Evolutionary conservation across 306 rosid species (phyloP).

Genomic region (Echinosophora koreensis): DNA sequence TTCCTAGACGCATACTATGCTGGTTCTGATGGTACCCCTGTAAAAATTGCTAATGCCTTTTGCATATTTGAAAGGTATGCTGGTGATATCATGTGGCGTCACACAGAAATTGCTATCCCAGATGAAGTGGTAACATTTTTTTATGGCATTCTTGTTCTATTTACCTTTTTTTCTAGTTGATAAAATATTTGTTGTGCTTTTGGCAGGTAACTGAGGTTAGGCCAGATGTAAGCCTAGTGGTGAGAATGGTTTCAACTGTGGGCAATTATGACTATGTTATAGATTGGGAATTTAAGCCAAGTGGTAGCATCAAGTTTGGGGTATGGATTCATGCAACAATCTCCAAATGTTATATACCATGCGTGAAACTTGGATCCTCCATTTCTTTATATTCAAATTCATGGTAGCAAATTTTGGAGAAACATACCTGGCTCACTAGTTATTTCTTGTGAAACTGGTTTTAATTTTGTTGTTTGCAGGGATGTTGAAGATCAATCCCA

Average conservation of each 20-base stretch:
- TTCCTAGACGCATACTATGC: slow-evolving; percentile 63
- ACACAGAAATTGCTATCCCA: slow-evolving; percentile 54
- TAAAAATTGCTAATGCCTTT: slow-evolving; percentile 56
- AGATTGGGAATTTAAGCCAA: slow-evolving; percentile 73
- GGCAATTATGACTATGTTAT: slow-evolving; percentile 67
- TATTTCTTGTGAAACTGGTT: background rate
- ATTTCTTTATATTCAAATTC: slow-evolving; percentile 2
- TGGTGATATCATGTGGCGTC: slow-evolving; percentile 77
- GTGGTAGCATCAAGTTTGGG: slow-evolving; percentile 64
- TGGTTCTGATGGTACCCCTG: slow-evolving; percentile 52
- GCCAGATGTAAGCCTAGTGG: slow-evolving; percentile 59
- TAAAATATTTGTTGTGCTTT: slow-evolving; percentile 14
- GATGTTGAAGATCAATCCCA: too few relatives aligned
- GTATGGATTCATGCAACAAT: slow-evolving; percentile 43
- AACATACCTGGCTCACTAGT: background rate
- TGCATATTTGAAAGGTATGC: slow-evolving; percentile 70
- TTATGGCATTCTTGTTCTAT: background rate
- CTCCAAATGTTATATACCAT: background rate
- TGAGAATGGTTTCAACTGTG: slow-evolving; percentile 57
- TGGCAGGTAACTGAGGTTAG: slow-evolving; percentile 60
- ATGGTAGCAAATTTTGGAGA: background rate
- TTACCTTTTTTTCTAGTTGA: background rate
- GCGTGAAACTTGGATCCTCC: background rate
- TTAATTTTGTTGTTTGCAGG: background rate
- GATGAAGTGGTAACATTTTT: slow-evolving; percentile 12